Conservation (phyloP, 2,329 filamentous ascomycete species). For the Zopfia rhizophila region DNA sequence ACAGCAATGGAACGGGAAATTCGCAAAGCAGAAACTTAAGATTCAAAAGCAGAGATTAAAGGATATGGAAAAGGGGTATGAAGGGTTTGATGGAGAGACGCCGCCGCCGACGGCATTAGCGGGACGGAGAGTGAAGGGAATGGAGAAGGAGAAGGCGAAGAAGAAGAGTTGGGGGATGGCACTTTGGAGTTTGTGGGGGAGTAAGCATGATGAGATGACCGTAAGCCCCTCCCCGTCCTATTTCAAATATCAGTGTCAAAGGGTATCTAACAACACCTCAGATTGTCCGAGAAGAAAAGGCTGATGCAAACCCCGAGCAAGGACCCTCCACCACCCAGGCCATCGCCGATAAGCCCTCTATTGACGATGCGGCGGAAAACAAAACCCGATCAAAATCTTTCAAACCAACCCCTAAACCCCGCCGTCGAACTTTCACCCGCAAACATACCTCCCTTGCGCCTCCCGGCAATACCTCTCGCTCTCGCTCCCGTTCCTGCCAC, state of each 20-base stretch:
- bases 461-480: slow-evolving; percentile 21
- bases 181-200: slow-evolving; percentile 89
- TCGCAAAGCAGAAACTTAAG: slow-evolving; percentile 72
- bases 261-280: slow-evolving; percentile 23
- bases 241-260: neutral
- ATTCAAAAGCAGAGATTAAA: slow-evolving; percentile 78
- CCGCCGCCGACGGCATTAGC: slow-evolving; percentile 88
- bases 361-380: slow-evolving; percentile 51
- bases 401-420: slow-evolving; percentile 37
- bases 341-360: slow-evolving; percentile 11
- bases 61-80: slow-evolving; percentile 77
- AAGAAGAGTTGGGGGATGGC: slow-evolving; percentile 79
- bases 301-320: slow-evolving; percentile 34
- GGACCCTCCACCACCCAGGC: slow-evolving; percentile 45
- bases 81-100: slow-evolving; percentile 74
- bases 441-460: slow-evolving; percentile 20
- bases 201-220: slow-evolving; percentile 84
- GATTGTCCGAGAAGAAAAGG: slow-evolving; percentile 47
- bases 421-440: slow-evolving; percentile 13
- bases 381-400: slow-evolving; percentile 13
- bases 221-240: slow-evolving; percentile 53
- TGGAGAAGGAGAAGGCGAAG: slow-evolving; percentile 61
- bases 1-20: slow-evolving; percentile 77
- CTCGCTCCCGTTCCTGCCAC: slow-evolving; percentile 42
- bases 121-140: slow-evolving; percentile 68